Conservation (phyloP, 306 rosid genomes). For the Boehmeria nivea region DNA sequence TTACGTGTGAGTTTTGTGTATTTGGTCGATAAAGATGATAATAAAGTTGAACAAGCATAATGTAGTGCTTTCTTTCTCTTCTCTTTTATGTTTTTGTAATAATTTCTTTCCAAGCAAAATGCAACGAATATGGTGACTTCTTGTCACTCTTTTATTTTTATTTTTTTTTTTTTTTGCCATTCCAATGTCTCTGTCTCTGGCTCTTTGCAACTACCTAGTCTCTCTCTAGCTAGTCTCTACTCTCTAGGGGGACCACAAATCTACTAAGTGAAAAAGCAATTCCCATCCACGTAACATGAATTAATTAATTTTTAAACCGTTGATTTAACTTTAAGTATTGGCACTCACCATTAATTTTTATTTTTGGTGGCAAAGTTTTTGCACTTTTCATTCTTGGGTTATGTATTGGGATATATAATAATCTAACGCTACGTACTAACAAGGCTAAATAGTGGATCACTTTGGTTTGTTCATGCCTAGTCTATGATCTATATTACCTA, state of each 20-base stretch:
- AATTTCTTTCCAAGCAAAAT: constrained; percentile 3
- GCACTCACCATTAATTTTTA: no score
- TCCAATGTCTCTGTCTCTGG: constrained; percentile 15
- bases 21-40: constrained; percentile 28
- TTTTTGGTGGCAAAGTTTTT: no score
- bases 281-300: not conserved
- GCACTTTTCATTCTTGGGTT: no score
- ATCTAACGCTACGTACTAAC: no score
- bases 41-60: constrained; percentile 20
- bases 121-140: constrained; percentile 20
- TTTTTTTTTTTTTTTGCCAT: not conserved
- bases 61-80: constrained; percentile 24
- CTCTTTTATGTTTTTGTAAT: not conserved
- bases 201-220: constrained; percentile 28
- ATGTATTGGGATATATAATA: no score
- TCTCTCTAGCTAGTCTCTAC: constrained; percentile 10
- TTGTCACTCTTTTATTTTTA: constrained; percentile 23
- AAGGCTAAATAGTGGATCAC: no score
- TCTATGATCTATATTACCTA: no score
- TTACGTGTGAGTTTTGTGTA: constrained; percentile 21
- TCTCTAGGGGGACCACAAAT: constrained; percentile 25
- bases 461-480: no score
- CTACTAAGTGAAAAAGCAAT: not conserved
- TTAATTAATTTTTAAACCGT: not conserved
- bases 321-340: not conserved